Evolutionary conservation across 2,329 filamentous ascomycete species (phyloP).

Genomic region (Talaromyces pinophilus): DNA sequence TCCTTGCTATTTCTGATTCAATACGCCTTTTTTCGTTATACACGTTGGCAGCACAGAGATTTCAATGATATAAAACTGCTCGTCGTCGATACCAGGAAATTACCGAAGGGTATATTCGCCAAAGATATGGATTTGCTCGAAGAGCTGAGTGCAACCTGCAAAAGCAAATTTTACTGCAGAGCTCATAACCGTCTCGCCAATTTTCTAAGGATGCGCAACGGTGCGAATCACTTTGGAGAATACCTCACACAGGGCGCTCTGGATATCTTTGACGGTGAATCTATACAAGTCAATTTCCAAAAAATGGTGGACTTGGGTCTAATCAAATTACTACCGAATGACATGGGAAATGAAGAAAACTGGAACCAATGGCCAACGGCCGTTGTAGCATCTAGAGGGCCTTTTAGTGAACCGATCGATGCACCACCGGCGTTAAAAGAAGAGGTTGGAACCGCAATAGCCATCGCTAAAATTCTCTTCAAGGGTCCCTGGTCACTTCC

Average conservation of each 20-base stretch:
- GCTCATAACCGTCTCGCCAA: too few relatives aligned
- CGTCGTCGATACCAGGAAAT: not conserved
- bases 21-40: not conserved
- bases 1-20: not conserved
- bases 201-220: not conserved
- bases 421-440: not conserved
- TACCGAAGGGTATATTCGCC: not conserved
- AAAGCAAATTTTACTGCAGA: too few relatives aligned
- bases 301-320: not conserved
- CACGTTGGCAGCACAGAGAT: not conserved
- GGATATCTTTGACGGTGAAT: not conserved
- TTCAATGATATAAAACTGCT: not conserved
- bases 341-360: not conserved
- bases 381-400: too few relatives aligned
- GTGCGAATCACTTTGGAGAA: not conserved
- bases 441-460: not conserved
- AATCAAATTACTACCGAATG: not conserved
- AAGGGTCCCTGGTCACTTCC: not conserved
- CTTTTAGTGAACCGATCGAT: too few relatives aligned
- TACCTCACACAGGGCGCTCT: not conserved
- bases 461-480: not conserved
- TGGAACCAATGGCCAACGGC: not conserved
- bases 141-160: not conserved
- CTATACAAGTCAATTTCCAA: not conserved
- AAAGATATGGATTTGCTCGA: conserved; percentile 4